phyloP scores from a whole-genome alignment of 495 filamentous ascomycete species.

The Podospora conica region DNA sequence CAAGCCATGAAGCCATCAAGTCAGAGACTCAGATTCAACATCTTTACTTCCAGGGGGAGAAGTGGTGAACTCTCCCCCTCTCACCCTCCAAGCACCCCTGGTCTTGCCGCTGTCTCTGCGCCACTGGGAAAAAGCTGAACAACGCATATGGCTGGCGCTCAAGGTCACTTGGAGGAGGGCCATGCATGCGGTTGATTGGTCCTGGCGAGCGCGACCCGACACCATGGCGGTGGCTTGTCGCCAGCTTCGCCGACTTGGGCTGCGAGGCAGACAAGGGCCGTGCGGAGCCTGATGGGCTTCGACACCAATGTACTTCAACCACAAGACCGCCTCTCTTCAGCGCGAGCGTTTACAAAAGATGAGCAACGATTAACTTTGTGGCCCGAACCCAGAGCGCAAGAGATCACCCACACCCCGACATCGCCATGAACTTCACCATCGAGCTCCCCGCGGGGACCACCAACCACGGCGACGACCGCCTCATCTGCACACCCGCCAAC shows the following conservation, averaged over 20 bases:
- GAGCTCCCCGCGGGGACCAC: slow-evolving; percentile 5
- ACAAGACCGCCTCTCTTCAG: neutral
- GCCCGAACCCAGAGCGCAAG: neutral
- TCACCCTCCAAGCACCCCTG: too few species aligned
- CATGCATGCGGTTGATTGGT: neutral
- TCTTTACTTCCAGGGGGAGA: neutral
- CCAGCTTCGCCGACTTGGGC: neutral
- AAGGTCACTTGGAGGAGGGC: neutral
- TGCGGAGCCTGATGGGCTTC: neutral
- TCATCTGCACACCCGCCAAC: slow-evolving; percentile 2
- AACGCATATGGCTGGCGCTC: neutral
- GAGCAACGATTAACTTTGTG: neutral
- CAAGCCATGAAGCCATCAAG: neutral
- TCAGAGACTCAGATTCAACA: neutral
- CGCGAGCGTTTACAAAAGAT: neutral
- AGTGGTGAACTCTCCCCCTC: neutral
- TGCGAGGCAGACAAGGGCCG: neutral
- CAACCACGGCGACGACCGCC: slow-evolving; percentile 5
- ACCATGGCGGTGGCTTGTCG: neutral
- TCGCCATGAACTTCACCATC: slow-evolving; percentile 9
- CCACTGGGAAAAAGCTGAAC: too few species aligned
- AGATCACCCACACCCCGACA: neutral
- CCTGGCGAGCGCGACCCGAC: neutral
- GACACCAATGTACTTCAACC: neutral
- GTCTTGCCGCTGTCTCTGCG: neutral